Evolutionary conservation across 768 basidiomycete species (phyloP).

Genomic region (Pisolithus microcarpus): DNA sequence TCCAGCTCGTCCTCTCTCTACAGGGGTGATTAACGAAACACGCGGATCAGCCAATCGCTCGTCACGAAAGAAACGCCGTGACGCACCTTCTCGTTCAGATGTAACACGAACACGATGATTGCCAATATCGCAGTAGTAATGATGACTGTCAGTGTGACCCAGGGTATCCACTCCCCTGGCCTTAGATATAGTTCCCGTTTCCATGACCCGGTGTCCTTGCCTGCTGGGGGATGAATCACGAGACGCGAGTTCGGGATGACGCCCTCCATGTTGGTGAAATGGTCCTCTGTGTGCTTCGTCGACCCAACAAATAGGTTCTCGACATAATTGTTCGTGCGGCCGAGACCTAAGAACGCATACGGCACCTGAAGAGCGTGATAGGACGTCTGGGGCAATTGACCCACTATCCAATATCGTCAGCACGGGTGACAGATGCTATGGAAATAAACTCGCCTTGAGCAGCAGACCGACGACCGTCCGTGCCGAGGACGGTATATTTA

Average conservation of each 20-base stretch:
- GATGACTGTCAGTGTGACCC: conserved; percentile 87
- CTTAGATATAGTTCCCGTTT: conserved; percentile 82
- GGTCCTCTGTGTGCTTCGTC: conserved; percentile 61
- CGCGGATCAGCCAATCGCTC: not conserved
- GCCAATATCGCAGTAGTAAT: conserved; percentile 68
- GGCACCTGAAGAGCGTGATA: conserved; percentile 89
- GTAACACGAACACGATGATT: conserved; percentile 76
- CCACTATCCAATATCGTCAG: conserved; percentile 43
- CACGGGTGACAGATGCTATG: conserved; percentile 4
- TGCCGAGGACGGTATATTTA: conserved; percentile 95
- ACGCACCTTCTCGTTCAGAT: conserved; percentile 87
- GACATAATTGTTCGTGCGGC: conserved; percentile 98
- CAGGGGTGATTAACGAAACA: conserved; percentile 4
- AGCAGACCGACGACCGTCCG: conserved; percentile 78
- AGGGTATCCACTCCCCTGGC: conserved; percentile 96
- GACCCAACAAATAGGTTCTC: conserved; percentile 97
- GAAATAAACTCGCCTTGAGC: conserved; percentile 60
- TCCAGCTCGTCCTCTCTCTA: conserved; percentile 94
- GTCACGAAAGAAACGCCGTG: not conserved
- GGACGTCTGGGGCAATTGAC: conserved; percentile 87
- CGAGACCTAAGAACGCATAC: conserved; percentile 93
- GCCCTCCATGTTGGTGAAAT: conserved; percentile 91
- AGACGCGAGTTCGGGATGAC: conserved; percentile 97
- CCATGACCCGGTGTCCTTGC: conserved; percentile 54
- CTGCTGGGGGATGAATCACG: conserved; percentile 77